A percentile compares a stretch with the other conserved stretches of the same genome.
phyloP scores from a whole-genome alignment of 2,329 filamentous ascomycete species.

The Pseudocercospora vitis region DNA sequence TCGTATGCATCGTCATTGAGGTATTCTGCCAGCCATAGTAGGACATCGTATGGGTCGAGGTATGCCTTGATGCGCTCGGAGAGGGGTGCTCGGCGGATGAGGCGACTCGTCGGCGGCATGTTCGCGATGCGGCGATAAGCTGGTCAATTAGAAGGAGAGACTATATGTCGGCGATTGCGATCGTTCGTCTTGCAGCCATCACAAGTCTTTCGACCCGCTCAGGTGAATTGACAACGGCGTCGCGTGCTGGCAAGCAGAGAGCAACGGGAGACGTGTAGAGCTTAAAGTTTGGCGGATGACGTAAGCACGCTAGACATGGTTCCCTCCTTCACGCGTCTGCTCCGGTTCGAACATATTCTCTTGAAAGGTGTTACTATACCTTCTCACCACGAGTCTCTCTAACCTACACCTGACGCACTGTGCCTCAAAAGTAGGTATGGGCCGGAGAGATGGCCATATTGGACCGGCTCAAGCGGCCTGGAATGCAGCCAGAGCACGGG shows the following conservation, averaged over 20 bases:
- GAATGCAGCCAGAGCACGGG: background rate
- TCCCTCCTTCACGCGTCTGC: background rate
- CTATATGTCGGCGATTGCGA: background rate
- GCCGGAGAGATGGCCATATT: background rate
- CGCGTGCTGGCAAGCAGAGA: background rate
- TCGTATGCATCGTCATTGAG: slow-evolving; percentile 91
- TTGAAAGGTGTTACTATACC: background rate
- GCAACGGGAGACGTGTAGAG: slow-evolving; percentile 2
- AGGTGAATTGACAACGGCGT: background rate
- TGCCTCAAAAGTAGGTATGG: background rate
- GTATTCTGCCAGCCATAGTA: slow-evolving; percentile 89
- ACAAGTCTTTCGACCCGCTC: slow-evolving; percentile 5
- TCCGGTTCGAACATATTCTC: background rate
- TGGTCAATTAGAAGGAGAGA: background rate
- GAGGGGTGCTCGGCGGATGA: slow-evolving; percentile 79
- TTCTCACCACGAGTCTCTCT: background rate
- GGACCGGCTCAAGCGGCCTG: background rate
- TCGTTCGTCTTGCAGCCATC: background rate
- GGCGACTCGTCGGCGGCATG: slow-evolving; percentile 76
- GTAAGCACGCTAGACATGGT: background rate
- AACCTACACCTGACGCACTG: background rate
- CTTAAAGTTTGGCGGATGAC: background rate
- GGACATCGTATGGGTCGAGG: slow-evolving; percentile 83
- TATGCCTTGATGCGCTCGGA: slow-evolving; percentile 75
- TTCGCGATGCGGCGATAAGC: background rate